Evolutionary conservation across 2,329 filamentous ascomycete genomes (phyloP), one percentile per base, ranked within the genome.

Genomic region (Arthrobotrys sinensis): DNA sequence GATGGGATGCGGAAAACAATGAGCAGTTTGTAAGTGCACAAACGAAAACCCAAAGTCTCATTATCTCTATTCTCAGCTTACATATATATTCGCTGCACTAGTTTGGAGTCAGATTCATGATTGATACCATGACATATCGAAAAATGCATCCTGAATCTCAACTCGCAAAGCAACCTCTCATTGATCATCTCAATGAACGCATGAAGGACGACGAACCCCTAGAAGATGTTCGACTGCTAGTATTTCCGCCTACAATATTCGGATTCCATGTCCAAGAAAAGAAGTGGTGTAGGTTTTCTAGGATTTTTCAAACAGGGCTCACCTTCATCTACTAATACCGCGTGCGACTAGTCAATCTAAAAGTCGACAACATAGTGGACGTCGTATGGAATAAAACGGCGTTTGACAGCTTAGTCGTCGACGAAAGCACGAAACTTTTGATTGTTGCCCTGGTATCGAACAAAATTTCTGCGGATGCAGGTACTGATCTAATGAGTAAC

Each of bases 221-320:
- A 2, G 28, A 55, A 36, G 52, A 14, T 4, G 8, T 19, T 14
- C 28, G 12, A 11, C 28, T 55, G 0, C 32, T 55, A 4, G n/a
- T 55, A 11, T 34, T 55, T 19, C 52, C 52, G 52, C 28, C 52
- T 2, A 55, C 52, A 10, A 55, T 55, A 36, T 55, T 19, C 8
- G 52, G 52, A n/a, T 55, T 55, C 14, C 52, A 55, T 11, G 28
- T 55, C 12, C 32, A 36, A 38, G 52, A 55, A 55, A 55, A 55
- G 52, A 55, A 55, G 8, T 55, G 52, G 52, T 55, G 52, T 55
- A 55, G 36, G 52, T 53, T 28, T 28, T 28, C 4, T 28, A 28
- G 2, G 4, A 2, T 28, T 28, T 28, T 28, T 28, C 4, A 28
- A 28, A 28, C 4, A 28, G 24, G 4, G 24, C 4, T 28, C 24